These are phyloP conservation scores for Salvia splendens DNA, from an alignment of 257 asterid genomes.

Conservation along the genomic window DNA sequence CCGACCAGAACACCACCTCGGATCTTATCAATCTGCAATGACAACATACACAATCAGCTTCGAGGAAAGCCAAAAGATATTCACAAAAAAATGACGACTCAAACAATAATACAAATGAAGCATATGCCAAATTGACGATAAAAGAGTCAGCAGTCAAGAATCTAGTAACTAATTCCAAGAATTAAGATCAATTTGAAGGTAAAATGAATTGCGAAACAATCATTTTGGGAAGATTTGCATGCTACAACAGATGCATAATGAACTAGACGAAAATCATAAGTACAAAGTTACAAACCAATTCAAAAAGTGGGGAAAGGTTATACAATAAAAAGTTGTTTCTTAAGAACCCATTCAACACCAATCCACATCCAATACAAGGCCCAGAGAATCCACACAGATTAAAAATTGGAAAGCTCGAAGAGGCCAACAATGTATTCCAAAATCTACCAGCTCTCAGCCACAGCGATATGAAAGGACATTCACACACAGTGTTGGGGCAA, in stretches of 20 bases:
- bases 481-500: not conserved
- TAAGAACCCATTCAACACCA: constrained; percentile 18
- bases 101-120: too few relatives aligned
- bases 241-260: not conserved
- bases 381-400: not conserved
- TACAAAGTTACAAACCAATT: not conserved
- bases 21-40: constrained; percentile 72
- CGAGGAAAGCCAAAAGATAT: too few relatives aligned
- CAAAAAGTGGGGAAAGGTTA: not conserved
- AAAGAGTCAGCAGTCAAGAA: not conserved
- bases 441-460: constrained; percentile 1
- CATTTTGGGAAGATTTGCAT: not conserved
- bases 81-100: too few relatives aligned
- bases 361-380: not conserved
- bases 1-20: constrained; percentile 91
- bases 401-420: not conserved
- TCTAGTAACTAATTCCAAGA: not conserved
- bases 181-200: not conserved
- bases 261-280: not conserved
- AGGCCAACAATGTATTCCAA: not conserved
- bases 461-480: not conserved
- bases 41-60: not conserved
- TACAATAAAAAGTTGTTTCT: not conserved
- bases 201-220: not conserved
- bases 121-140: too few relatives aligned